Base-by-base conservation (phyloP, 495 filamentous ascomycete species). In the Penicillium alfredii region DNA sequence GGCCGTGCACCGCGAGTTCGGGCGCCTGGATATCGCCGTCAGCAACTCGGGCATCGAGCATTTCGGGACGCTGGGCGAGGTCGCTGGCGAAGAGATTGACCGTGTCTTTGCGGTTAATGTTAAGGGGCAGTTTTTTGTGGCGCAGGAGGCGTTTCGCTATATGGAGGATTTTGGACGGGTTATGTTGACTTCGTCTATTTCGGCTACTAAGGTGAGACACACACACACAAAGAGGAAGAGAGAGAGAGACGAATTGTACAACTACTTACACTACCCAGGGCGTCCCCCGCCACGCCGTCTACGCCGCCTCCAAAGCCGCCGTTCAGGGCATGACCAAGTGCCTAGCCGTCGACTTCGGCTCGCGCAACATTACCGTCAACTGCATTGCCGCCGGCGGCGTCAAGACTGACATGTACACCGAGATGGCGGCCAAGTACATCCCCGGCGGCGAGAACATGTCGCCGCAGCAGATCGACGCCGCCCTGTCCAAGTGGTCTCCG, bases 71-170 rank as follows among this genome's bases (percentile, higher is more conserved):
- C 39, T 72, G 37, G 25, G 61, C 25, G 62, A 72, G 31, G 69
- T 73, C 10, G 65, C 56, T n/a, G 60, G 67, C 20, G 69, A 68
- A 38, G 68, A 74, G 42, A 75, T 69, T 35, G 73, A 76, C 55
- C 59, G 61, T 15, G 66, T 76, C 44, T 73, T 75, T 45, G 59
- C 39, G 33, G 65, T 74, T 47, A 77, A 77, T 60, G 69, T 72
- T 20, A 72, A 71, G 34, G 73, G 69, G 19, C 73, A 76, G 52
- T 76, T 74, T 51, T 72, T 77, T 66, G 80, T 86, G 30, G 80
- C 78, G 35, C 76, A 80, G 55, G 72, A 81, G 61, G 81, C 74
- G 5, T 78, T 78, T 57, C 74, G 73, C 60, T 66, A 82, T 57
- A 64, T 78, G 53, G 45, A 63, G 42, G 64, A 75, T 26, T 37